A percentile compares a stretch with the other conserved stretches of the same genome.
These are phyloP conservation scores for Arxiozyma slooffiae DNA, from an alignment of 1,139 yeast species.

Conservation along the genomic window DNA sequence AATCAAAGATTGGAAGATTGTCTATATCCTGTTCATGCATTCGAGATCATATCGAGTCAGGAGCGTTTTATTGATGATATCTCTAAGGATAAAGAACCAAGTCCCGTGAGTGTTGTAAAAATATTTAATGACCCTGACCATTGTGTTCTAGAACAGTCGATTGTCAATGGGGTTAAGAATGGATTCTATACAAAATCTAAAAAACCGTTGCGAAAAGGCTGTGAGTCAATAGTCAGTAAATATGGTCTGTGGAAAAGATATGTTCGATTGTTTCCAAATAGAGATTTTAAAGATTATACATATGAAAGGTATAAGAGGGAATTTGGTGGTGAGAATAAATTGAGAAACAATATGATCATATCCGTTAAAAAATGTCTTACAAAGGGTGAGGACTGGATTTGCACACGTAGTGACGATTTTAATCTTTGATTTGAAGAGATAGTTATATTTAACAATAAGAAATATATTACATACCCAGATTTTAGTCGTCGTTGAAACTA, in stretches of 20 bases:
- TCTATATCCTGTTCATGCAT: not conserved
- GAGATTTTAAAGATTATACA: conserved; percentile 20
- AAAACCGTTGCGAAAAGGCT: conserved; percentile 38
- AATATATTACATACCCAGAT: too few relatives aligned
- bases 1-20: conserved; percentile 27
- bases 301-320: not conserved
- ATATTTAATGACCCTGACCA: conserved; percentile 7
- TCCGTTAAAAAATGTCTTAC: conserved; percentile 13
- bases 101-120: conserved; percentile 15
- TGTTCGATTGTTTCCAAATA: conserved; percentile 4
- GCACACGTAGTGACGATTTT: conserved; percentile 20
- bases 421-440: not conserved
- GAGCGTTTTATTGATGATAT: conserved; percentile 12
- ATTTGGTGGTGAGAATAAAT: not conserved
- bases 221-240: conserved; percentile 29
- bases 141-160: conserved; percentile 32
- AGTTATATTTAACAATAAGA: too few relatives aligned
- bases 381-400: conserved; percentile 25
- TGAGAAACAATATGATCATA: conserved; percentile 14
- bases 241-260: conserved; percentile 19
- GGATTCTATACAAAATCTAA: conserved; percentile 39
- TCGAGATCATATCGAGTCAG: conserved; percentile 4
- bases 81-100: conserved; percentile 26
- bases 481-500: too few relatives aligned
- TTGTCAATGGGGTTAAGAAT: conserved; percentile 46